Conservation (phyloP, 305 asterid genomes). For the Rubia tinctorum region DNA sequence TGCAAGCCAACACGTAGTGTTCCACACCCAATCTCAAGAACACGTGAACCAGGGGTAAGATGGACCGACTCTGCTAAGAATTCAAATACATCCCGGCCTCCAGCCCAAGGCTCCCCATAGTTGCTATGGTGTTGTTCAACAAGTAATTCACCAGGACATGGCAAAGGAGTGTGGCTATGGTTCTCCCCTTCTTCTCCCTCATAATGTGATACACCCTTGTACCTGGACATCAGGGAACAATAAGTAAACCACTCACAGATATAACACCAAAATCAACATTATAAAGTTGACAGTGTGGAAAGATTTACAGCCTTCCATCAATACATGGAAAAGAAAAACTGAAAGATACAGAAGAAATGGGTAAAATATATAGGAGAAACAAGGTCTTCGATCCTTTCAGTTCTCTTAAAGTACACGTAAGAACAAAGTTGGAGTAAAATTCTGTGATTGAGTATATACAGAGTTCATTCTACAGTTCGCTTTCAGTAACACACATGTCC, state of each 20-base stretch:
- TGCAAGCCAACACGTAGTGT: constrained; percentile 96
- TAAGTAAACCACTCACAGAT: background rate
- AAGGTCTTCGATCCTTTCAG: background rate
- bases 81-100: constrained; percentile 91
- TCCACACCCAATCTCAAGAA: constrained; percentile 96
- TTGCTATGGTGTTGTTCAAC: constrained; percentile 97
- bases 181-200: constrained; percentile 74
- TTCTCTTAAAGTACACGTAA: background rate
- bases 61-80: constrained; percentile 69
- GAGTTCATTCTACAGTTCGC: background rate
- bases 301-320: background rate
- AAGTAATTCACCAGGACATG: constrained; percentile 89
- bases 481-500: background rate
- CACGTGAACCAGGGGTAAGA: constrained; percentile 55
- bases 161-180: constrained; percentile 93
- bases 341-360: background rate
- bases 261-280: background rate
- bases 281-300: background rate
- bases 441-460: background rate
- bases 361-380: background rate
- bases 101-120: constrained; percentile 99
- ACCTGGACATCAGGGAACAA: constrained; percentile 22
- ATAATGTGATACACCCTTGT: constrained; percentile 94
- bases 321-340: background rate
- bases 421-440: background rate